Evolutionary conservation across 345 rosid genomes (phyloP).

Genomic region (Punica granatum): DNA sequence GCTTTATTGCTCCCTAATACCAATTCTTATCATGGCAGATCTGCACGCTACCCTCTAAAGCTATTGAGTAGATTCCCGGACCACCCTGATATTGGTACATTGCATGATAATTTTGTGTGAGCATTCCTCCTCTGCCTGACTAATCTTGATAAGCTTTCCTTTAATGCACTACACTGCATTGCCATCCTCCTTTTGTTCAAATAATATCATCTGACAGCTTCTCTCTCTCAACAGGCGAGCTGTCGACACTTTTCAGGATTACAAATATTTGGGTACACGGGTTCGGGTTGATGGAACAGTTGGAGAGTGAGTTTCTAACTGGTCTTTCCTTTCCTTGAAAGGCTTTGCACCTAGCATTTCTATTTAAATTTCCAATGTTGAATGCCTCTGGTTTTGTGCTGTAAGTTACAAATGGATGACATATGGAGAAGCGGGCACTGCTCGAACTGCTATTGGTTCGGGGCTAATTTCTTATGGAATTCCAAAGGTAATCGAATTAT

Average conservation of each 20-base stretch:
- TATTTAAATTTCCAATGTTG: slow-evolving; percentile 7
- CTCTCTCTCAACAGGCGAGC: slow-evolving; percentile 38
- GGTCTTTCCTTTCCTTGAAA: slow-evolving; percentile 3
- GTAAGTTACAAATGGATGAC: slow-evolving; percentile 95
- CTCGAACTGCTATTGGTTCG: slow-evolving; percentile 80
- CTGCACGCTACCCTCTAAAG: slow-evolving; percentile 71
- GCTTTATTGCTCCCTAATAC: not conserved
- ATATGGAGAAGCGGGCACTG: slow-evolving; percentile 86
- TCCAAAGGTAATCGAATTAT: slow-evolving; percentile 34
- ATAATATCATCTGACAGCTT: not conserved
- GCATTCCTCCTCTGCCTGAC: slow-evolving; percentile 14
- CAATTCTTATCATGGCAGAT: slow-evolving; percentile 31
- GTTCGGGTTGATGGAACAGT: slow-evolving; percentile 81
- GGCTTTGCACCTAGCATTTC: slow-evolving; percentile 4
- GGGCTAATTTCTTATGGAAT: slow-evolving; percentile 68
- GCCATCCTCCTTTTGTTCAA: not conserved
- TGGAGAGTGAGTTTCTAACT: slow-evolving; percentile 70
- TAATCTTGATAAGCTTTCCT: not conserved
- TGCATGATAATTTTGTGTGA: slow-evolving; percentile 93
- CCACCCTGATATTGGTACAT: slow-evolving; percentile 81
- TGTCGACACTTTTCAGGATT: slow-evolving; percentile 65
- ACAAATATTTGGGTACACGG: slow-evolving; percentile 85
- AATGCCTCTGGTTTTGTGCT: slow-evolving; percentile 8
- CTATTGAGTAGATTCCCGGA: slow-evolving; percentile 68
- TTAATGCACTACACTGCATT: not conserved